Evolutionary conservation across 1,284 basidiomycete genomes (phyloP).

Genomic region (Austroboletus novae-zelandiae): DNA sequence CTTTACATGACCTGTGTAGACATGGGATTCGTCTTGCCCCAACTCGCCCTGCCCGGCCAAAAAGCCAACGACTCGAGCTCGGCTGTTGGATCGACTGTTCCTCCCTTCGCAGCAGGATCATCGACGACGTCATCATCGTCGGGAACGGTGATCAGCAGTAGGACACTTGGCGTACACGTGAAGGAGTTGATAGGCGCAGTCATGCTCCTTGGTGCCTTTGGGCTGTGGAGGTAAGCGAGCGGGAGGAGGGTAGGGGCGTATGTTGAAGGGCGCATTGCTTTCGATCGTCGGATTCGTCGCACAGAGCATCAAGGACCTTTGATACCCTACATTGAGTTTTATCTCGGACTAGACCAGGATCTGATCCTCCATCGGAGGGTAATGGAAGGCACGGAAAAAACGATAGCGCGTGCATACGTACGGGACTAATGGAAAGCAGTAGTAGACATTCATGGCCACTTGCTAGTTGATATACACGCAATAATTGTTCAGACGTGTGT

Average conservation of each 20-base stretch:
- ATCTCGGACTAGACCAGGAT: constrained; percentile 7
- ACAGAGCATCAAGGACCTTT: constrained; percentile 1
- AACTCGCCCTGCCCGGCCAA: constrained; percentile 43
- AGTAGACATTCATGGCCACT: neutral
- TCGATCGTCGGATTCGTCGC: neutral
- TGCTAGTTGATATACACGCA: neutral
- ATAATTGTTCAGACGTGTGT: neutral
- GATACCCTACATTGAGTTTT: constrained; percentile 12
- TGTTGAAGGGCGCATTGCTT: neutral
- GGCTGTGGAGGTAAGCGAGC: constrained; percentile 13
- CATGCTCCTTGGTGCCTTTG: constrained; percentile 8
- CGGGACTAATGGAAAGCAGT: neutral
- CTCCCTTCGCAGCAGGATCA: constrained; percentile 2
- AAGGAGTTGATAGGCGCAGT: constrained; percentile 5
- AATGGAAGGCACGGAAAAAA: neutral
- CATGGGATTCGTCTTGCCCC: constrained; percentile 33
- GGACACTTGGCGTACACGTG: neutral
- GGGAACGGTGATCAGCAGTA: neutral
- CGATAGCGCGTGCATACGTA: neutral
- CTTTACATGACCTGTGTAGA: constrained; percentile 31
- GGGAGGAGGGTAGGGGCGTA: neutral
- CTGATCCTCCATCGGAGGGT: neutral
- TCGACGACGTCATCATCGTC: neutral
- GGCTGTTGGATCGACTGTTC: constrained; percentile 5
- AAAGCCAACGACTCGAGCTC: constrained; percentile 30